phyloP scores from a whole-genome alignment of 176 grass and related monocot genomes.

The Tuctoria greenei region DNA sequence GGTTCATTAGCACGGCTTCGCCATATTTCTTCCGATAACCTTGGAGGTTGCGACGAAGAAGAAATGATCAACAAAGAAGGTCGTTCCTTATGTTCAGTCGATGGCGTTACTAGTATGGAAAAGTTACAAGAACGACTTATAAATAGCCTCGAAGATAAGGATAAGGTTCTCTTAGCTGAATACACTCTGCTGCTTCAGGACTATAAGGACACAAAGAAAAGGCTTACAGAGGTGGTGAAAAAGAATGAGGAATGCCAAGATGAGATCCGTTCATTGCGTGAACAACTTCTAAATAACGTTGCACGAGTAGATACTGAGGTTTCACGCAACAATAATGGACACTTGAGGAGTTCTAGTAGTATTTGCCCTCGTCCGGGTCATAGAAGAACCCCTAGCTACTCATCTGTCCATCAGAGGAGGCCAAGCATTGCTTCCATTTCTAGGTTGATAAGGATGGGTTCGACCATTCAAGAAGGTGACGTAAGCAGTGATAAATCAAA shows the following conservation, averaged over 20 bases:
- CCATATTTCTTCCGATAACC: constrained; percentile 32
- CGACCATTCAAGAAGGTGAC: constrained; percentile 16
- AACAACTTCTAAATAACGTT: constrained; percentile 37
- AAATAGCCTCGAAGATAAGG: constrained; percentile 52
- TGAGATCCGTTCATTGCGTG: constrained; percentile 64
- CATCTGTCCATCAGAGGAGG: constrained; percentile 26
- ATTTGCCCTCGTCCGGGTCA: constrained; percentile 21
- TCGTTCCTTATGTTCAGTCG: background rate
- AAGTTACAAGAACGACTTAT: constrained; percentile 50
- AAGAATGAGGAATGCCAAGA: constrained; percentile 61
- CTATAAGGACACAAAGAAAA: constrained; percentile 63
- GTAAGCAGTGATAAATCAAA: background rate
- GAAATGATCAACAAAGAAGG: constrained; percentile 19
- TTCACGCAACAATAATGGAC: constrained; percentile 3
- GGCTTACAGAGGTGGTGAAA: constrained; percentile 55
- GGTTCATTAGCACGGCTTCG: constrained; percentile 34
- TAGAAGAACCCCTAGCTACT: constrained; percentile 47
- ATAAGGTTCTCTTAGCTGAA: constrained; percentile 56
- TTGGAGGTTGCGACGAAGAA: background rate
- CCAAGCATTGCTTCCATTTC: constrained; percentile 49
- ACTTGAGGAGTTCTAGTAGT: background rate
- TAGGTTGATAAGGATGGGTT: constrained; percentile 40
- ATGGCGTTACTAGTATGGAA: background rate
- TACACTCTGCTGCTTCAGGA: constrained; percentile 62
- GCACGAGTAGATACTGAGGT: constrained; percentile 16